Evolutionary conservation across 108 stramenopile species (phyloP).

Genomic region (Fragilaria crotonensis): DNA sequence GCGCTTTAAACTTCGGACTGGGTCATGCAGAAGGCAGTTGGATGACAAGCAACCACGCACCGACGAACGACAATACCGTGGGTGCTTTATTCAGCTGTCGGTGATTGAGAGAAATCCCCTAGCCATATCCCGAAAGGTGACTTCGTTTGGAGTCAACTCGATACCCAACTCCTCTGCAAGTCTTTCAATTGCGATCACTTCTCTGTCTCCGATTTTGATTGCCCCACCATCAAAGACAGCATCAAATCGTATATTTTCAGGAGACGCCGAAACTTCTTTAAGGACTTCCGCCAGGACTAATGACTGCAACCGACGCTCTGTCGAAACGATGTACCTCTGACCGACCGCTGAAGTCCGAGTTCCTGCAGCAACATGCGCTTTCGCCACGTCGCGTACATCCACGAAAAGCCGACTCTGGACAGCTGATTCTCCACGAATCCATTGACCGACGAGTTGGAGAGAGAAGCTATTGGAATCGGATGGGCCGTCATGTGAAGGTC

Average conservation of each 20-base stretch:
- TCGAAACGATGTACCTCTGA: constrained; percentile 64
- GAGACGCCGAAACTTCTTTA: constrained; percentile 16
- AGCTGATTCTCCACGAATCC: constrained; percentile 58
- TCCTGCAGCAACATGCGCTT: constrained; percentile 64
- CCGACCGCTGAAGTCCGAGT: constrained; percentile 20
- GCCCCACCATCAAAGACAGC: constrained; percentile 69
- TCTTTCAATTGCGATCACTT: constrained; percentile 49
- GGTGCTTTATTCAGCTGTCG: too few species aligned
- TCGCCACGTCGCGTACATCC: constrained; percentile 75
- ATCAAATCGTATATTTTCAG: constrained; percentile 44
- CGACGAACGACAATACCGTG: too few species aligned
- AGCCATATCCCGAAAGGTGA: constrained; percentile 23
- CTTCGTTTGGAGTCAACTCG: constrained; percentile 44
- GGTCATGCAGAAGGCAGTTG: too few species aligned
- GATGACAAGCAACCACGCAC: too few species aligned
- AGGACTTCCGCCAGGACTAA: constrained; percentile 49
- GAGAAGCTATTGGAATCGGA: constrained; percentile 42
- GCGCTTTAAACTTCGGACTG: too few species aligned
- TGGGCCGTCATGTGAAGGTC: constrained; percentile 35
- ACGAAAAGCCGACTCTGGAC: constrained; percentile 75
- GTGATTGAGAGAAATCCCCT: too few species aligned
- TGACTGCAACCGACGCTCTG: constrained; percentile 56
- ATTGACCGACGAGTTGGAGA: constrained; percentile 56
- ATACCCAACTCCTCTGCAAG: constrained; percentile 43
- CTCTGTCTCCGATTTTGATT: constrained; percentile 65